Evolutionary conservation across 805 yeast species (phyloP).

Genomic region (Isabelozyma gotoi): DNA sequence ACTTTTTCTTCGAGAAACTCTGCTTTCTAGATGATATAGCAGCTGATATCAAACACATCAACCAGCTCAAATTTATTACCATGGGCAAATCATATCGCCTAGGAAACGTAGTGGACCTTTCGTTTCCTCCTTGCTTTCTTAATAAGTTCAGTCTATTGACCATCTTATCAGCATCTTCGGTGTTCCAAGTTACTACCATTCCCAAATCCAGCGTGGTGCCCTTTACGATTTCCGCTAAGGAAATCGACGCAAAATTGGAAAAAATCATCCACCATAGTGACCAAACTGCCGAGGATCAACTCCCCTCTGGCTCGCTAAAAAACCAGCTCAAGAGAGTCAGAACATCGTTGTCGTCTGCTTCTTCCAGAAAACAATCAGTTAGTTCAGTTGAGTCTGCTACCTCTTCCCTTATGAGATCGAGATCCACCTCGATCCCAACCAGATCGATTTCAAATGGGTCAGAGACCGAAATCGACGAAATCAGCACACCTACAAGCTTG

Average conservation of each 20-base stretch:
- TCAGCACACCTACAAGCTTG: neutral
- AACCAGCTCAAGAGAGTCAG: neutral
- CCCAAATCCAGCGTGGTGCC: neutral
- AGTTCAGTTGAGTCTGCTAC: neutral
- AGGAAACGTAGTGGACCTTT: neutral
- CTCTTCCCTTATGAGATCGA: neutral
- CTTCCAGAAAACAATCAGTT: constrained; percentile 1
- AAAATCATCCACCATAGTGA: neutral
- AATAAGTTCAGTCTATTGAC: neutral
- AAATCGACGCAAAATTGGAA: neutral
- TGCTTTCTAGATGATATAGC: neutral
- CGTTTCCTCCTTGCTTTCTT: neutral
- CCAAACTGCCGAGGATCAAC: neutral
- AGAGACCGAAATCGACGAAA: constrained; percentile 1
- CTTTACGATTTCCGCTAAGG: neutral
- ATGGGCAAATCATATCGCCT: constrained; percentile 1
- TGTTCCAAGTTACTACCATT: neutral
- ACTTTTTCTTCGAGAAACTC: neutral
- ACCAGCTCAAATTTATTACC: neutral
- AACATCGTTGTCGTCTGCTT: neutral
- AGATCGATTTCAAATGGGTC: neutral
- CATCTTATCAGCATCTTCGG: neutral
- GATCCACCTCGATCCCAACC: neutral
- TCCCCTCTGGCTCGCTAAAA: neutral
- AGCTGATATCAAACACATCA: neutral